phyloP scores from a whole-genome alignment of 164 flowering plant genomes.

The Kalanchoe fedtschenkoi region DNA sequence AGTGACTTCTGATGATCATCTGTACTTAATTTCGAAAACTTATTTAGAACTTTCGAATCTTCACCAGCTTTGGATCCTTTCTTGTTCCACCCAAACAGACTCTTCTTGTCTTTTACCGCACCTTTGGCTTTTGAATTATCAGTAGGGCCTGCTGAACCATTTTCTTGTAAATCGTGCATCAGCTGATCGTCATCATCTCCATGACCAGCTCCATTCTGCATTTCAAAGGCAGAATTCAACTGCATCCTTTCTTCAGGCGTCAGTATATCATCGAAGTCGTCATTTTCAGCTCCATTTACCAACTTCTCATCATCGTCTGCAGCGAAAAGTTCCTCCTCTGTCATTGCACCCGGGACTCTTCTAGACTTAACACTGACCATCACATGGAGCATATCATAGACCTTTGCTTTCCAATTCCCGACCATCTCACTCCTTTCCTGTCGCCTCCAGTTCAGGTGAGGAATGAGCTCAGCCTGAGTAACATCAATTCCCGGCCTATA shows the following conservation, averaged over 20 bases:
- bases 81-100: slow-evolving; percentile 94
- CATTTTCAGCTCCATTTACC: slow-evolving; percentile 52
- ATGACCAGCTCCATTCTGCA: slow-evolving; percentile 54
- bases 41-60: slow-evolving; percentile 56
- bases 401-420: slow-evolving; percentile 91
- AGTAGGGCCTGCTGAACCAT: slow-evolving; percentile 32
- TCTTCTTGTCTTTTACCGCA: slow-evolving; percentile 64
- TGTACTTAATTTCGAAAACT: slow-evolving; percentile 63
- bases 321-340: slow-evolving; percentile 95
- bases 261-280: slow-evolving; percentile 66
- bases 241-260: slow-evolving; percentile 90
- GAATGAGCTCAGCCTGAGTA: slow-evolving; percentile 92
- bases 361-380: slow-evolving; percentile 97
- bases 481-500: slow-evolving; percentile 99
- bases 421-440: slow-evolving; percentile 95
- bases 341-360: slow-evolving; percentile 97
- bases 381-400: slow-evolving; percentile 95
- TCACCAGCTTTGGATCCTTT: slow-evolving; percentile 57
- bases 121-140: slow-evolving; percentile 54
- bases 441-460: slow-evolving; percentile 90
- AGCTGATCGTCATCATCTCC: slow-evolving; percentile 49
- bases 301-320: slow-evolving; percentile 67
- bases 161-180: slow-evolving; percentile 28
- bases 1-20: slow-evolving; percentile 51
- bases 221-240: slow-evolving; percentile 75